Percentiles rank a stretch among this genome's conserved stretches.
phyloP scores from a whole-genome alignment of 148 eudicot genomes.

The Polygonum aviculare region DNA sequence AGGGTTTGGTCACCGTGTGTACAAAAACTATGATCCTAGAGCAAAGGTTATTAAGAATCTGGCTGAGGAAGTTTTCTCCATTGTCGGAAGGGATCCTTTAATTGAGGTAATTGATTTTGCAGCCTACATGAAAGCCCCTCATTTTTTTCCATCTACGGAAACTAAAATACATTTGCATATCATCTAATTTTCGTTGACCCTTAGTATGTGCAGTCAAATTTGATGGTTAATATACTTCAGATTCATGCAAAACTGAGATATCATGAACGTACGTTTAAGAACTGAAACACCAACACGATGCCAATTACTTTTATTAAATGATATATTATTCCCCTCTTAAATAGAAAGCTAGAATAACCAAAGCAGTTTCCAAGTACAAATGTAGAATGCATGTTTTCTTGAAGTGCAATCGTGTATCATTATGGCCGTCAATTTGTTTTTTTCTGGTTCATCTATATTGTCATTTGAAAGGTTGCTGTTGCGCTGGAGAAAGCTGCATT shows the following conservation, averaged over 20 bases:
- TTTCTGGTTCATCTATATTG: neutral
- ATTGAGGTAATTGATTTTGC: constrained; percentile 62
- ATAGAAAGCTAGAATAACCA: neutral
- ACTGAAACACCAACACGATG: neutral
- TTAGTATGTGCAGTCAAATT: neutral
- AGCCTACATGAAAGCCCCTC: neutral
- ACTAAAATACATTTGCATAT: neutral
- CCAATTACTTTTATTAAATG: neutral
- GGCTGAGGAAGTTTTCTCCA: constrained; percentile 96
- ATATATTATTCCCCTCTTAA: neutral
- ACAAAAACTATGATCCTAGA: constrained; percentile 95
- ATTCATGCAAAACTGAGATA: neutral
- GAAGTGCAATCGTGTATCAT: neutral
- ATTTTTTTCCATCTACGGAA: neutral
- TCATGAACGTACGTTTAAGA: neutral
- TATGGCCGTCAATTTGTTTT: neutral
- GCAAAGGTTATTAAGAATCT: constrained; percentile 88
- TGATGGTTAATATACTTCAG: neutral
- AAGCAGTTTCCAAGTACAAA: neutral
- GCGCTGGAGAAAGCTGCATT: constrained; percentile 98
- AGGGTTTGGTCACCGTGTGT: constrained; percentile 98
- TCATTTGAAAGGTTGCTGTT: constrained; percentile 71
- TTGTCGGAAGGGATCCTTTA: constrained; percentile 97
- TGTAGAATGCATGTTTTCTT: neutral
- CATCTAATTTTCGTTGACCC: neutral